Conservation (phyloP, 2,329 filamentous ascomycete species). For the Stenocarpella maydis region DNA sequence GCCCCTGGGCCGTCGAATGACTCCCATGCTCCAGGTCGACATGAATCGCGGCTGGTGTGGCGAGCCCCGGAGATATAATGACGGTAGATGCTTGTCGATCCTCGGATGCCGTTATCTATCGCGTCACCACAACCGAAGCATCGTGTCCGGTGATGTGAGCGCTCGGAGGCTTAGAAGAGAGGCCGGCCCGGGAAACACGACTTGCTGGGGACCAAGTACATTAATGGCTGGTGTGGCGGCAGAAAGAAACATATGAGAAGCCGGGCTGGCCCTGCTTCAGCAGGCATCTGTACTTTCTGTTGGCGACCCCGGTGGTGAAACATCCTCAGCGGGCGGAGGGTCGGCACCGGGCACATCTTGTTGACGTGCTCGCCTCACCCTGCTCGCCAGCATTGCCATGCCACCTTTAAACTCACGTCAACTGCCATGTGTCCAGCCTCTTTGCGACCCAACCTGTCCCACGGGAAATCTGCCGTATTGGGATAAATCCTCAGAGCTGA, state of each 20-base stretch:
- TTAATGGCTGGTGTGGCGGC: constrained; percentile 5
- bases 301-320: constrained; percentile 18
- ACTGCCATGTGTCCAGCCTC: constrained; percentile 17
- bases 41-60: background rate
- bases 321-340: constrained; percentile 15
- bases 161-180: constrained; percentile 15
- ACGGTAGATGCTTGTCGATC: background rate
- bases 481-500: constrained; percentile 12
- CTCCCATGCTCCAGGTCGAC: constrained; percentile 21
- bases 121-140: constrained; percentile 21
- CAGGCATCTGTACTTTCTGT: constrained; percentile 13
- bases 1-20: constrained; percentile 16
- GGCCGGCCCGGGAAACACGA: background rate
- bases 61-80: background rate
- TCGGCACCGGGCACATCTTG: background rate
- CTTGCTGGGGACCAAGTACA: constrained; percentile 9
- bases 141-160: constrained; percentile 25
- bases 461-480: constrained; percentile 20
- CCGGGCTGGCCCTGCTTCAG: constrained; percentile 9
- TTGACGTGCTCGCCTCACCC: constrained; percentile 20
- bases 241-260: constrained; percentile 13
- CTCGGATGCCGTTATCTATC: background rate
- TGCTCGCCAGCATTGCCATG: constrained; percentile 17
- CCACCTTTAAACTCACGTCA: constrained; percentile 20
- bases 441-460: constrained; percentile 15